These are phyloP conservation scores for Lentinula edodes DNA, from an alignment of 768 basidiomycete species.

Conservation along the genomic window DNA sequence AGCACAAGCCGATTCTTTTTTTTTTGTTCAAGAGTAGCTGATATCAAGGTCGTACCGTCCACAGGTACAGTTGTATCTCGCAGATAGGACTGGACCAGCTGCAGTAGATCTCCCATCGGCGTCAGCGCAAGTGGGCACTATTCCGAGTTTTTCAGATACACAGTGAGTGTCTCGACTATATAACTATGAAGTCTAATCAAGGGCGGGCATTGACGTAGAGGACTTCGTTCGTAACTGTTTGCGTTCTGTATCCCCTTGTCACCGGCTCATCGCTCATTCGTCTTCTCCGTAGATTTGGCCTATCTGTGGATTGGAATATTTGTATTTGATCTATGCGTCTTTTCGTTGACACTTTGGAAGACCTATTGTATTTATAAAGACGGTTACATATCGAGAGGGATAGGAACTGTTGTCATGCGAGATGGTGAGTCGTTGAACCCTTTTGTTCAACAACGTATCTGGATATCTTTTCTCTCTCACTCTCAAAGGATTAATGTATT, in stretches of 20 bases:
- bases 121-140: background rate
- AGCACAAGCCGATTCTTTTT: background rate
- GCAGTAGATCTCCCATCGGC: background rate
- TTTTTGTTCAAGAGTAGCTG: background rate
- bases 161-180: background rate
- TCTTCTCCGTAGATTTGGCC: background rate
- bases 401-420: background rate
- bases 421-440: background rate
- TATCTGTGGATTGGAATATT: conserved; percentile 3
- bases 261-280: too few species aligned
- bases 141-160: background rate
- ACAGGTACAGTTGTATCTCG: background rate
- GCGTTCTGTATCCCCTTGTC: background rate
- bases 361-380: background rate
- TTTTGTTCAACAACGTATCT: background rate
- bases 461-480: too few species aligned
- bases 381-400: background rate
- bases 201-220: background rate
- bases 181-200: too few species aligned
- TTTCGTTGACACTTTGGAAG: conserved; percentile 2
- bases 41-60: too few species aligned
- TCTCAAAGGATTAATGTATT: background rate
- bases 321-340: background rate
- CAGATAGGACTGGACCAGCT: background rate
- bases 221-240: background rate